A percentile compares a stretch with the other conserved stretches of the same genome.
Evolutionary conservation across 2,329 filamentous ascomycete species (phyloP).

Genomic region (Alternaria gaisen): DNA sequence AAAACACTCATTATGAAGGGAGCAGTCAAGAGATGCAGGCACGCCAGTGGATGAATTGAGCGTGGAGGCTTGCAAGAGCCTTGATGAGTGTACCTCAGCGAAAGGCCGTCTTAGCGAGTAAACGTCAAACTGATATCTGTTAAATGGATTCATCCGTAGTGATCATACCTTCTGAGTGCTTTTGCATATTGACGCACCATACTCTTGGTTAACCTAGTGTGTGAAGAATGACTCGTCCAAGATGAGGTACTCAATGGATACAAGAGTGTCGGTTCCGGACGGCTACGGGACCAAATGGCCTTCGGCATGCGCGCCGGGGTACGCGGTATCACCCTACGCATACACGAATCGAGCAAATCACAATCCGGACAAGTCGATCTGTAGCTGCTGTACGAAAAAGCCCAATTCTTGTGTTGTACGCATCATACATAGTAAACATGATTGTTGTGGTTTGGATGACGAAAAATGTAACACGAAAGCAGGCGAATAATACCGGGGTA

Average conservation of each 20-base stretch:
- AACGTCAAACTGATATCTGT: no score
- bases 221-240: slow-evolving; percentile 22
- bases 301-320: slow-evolving; percentile 13
- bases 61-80: no score
- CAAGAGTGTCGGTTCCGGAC: slow-evolving; percentile 25
- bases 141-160: background rate
- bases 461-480: background rate
- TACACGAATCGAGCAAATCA: slow-evolving; percentile 8
- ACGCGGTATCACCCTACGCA: slow-evolving; percentile 24
- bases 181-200: slow-evolving; percentile 28
- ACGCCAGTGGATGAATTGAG: no score
- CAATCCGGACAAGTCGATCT: slow-evolving; percentile 6
- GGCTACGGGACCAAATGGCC: slow-evolving; percentile 22
- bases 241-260: slow-evolving; percentile 32
- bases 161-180: background rate
- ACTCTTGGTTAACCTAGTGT: slow-evolving; percentile 30
- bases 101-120: no score
- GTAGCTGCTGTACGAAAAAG: background rate
- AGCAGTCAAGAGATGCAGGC: no score
- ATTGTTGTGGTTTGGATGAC: background rate
- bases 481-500: rapidly evolving
- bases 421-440: background rate
- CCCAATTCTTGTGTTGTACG: slow-evolving; percentile 6
- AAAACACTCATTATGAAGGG: background rate
- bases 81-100: no score